Conservation (phyloP, 2,329 filamentous ascomycete genomes). For the Penicillium occitanis region DNA sequence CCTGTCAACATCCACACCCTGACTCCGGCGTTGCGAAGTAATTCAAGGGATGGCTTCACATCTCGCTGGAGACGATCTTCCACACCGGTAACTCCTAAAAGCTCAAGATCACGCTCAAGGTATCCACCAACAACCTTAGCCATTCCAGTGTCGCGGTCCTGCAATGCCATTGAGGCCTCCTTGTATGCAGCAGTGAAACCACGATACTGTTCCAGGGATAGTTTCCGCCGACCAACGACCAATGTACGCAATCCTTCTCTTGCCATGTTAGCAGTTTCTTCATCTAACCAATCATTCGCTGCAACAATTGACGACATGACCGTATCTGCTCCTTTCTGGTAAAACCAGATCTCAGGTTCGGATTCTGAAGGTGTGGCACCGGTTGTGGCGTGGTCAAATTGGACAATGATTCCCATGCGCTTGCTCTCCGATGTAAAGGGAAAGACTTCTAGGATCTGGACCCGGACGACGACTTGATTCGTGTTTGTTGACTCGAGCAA, state of each 20-base stretch:
- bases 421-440: slow-evolving; percentile 98
- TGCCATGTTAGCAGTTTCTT: slow-evolving; percentile 99
- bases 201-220: slow-evolving; percentile 75
- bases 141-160: slow-evolving; percentile 78
- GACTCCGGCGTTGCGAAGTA: slow-evolving; percentile 93
- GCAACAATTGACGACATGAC: slow-evolving; percentile 97
- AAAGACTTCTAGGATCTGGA: slow-evolving; percentile 89
- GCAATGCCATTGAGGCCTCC: slow-evolving; percentile 76
- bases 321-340: slow-evolving; percentile 96
- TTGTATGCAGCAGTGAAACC: slow-evolving; percentile 75
- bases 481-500: slow-evolving; percentile 74
- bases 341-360: slow-evolving; percentile 90
- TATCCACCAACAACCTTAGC: slow-evolving; percentile 74
- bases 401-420: slow-evolving; percentile 94
- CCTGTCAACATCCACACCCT: slow-evolving; percentile 99
- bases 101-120: slow-evolving; percentile 83
- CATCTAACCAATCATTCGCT: slow-evolving; percentile 96
- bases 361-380: slow-evolving; percentile 52
- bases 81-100: slow-evolving; percentile 95
- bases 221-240: slow-evolving; percentile 86
- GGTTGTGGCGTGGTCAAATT: slow-evolving; percentile 66
- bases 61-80: slow-evolving; percentile 96
- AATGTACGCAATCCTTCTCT: slow-evolving; percentile 91
- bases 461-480: slow-evolving; percentile 73
- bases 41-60: slow-evolving; percentile 91